These are phyloP conservation scores for Geosmithia putterillii DNA, from an alignment of 2,329 filamentous ascomycete genomes.

Conservation along the genomic window DNA sequence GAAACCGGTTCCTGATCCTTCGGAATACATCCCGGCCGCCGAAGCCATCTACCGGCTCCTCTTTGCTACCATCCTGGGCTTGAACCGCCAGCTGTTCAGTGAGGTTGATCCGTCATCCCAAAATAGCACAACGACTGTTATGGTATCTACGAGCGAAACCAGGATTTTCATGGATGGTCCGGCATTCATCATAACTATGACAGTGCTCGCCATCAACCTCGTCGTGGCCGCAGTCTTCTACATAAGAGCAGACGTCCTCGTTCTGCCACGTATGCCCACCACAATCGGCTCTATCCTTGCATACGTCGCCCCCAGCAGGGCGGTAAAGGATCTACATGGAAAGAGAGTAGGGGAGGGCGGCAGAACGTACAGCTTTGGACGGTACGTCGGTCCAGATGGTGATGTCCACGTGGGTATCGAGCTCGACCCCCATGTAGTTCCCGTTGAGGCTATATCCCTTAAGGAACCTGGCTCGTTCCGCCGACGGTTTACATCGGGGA, in stretches of 20 bases:
- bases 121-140: neutral
- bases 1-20: slow-evolving; percentile 7
- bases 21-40: slow-evolving; percentile 6
- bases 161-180: slow-evolving; percentile 34
- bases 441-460: slow-evolving; percentile 5
- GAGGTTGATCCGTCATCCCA: no score
- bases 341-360: neutral
- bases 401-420: slow-evolving; percentile 39
- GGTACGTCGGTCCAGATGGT: slow-evolving; percentile 33
- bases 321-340: slow-evolving; percentile 16
- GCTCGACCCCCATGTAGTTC: slow-evolving; percentile 26
- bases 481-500: no score
- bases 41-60: slow-evolving; percentile 11
- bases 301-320: slow-evolving; percentile 32
- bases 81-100: slow-evolving; percentile 27
- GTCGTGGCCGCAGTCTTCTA: slow-evolving; percentile 31
- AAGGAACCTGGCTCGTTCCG: no score
- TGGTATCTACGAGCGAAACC: slow-evolving; percentile 11
- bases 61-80: slow-evolving; percentile 19
- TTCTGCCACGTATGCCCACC: slow-evolving; percentile 38
- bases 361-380: slow-evolving; percentile 32
- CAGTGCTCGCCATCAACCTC: slow-evolving; percentile 29
- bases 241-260: slow-evolving; percentile 19
- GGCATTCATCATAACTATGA: slow-evolving; percentile 31
- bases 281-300: slow-evolving; percentile 33